A percentile compares a stretch with the other conserved stretches of the same genome.
Conservation (phyloP, 2,329 filamentous ascomycete genomes). For the Colletotrichum sp. region DNA sequence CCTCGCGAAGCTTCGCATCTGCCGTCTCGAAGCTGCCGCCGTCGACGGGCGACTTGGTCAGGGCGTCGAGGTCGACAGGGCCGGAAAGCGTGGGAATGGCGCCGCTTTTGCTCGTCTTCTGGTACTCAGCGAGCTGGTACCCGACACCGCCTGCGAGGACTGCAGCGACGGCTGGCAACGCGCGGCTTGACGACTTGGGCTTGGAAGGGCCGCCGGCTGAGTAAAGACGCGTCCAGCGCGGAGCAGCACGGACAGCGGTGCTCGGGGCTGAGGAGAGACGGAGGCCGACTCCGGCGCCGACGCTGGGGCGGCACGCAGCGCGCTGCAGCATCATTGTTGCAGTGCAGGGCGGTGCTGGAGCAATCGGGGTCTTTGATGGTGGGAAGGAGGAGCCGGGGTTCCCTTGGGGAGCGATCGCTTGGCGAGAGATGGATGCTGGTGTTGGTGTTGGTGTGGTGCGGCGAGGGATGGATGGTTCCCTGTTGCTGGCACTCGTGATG, state of each 20-base stretch:
- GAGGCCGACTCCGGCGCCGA: background rate
- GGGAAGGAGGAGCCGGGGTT: background rate
- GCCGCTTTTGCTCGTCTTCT: background rate
- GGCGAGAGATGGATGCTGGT: background rate
- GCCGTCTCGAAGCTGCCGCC: slow-evolving; percentile 28
- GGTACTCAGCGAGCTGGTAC: background rate
- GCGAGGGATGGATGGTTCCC: background rate
- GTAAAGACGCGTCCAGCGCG: slow-evolving; percentile 4
- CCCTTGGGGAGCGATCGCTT: background rate
- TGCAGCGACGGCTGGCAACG: background rate
- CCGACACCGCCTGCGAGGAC: background rate
- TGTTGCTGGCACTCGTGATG: background rate
- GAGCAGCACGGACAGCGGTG: background rate
- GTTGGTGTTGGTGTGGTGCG: background rate
- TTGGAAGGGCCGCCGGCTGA: background rate
- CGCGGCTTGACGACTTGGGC: background rate
- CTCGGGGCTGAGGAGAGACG: background rate
- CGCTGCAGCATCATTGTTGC: slow-evolving; percentile 9
- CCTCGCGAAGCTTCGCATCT: slow-evolving; percentile 33
- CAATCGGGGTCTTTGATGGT: background rate
- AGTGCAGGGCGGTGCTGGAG: background rate
- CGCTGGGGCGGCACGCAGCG: background rate
- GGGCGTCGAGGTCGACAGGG: background rate
- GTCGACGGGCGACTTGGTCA: background rate
- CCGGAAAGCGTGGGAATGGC: background rate